Base-by-base conservation (phyloP, 345 rosid species). In the Cardamine chenopodiifolia region DNA sequence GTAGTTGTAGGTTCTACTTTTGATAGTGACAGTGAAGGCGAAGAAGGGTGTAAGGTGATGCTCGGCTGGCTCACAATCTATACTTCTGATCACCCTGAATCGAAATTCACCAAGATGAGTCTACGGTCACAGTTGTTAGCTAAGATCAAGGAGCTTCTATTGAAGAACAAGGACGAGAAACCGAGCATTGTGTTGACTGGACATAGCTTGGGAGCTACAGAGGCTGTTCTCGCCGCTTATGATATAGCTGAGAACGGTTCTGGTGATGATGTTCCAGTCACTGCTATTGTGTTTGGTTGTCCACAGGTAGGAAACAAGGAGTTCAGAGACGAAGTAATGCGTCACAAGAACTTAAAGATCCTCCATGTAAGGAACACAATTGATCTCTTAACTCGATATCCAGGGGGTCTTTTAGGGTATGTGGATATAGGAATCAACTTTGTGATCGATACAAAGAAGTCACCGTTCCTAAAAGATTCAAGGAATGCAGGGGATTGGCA, bases 171-270 rank as follows among this genome's bases (percentile, higher is more conserved):
- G 52, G 88, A 79, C 18, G 97, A 93, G 63, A 69, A 84, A 6
- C 70, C 87, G 15, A 91, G 91, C 75, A 52, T 93, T 42, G 82
- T 84, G 52, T 49, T 91, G 22, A 80, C 85, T 1, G 97, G 97
- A 17, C 98, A 93, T 48, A 93, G 98, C 75, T 83, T 93, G 67
- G 97, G 98, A 8, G 96, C 97, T 47, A 83, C 91, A 17, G 79
- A 90, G 47, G 85, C 98, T 11, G 68, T 93, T 48, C 18, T 93
- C 4, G 79, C 85, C 1, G 91, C 87, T 3, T 91, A 85, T 58
- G 98, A 93, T 59, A 23, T 87, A 17, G 96, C 79, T 14, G 96
- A 93, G 73, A 91, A 87, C 42, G 92, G 86, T 0, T 58, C 84
- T 4, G 47, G 70, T 6, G 89, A 84, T 49, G 86, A 88, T 50